Percentiles rank a stretch among this genome's conserved stretches.
These are phyloP conservation scores for Rachicladosporium sp. DNA, from an alignment of 2,329 filamentous ascomycete species.

Conservation along the genomic window DNA sequence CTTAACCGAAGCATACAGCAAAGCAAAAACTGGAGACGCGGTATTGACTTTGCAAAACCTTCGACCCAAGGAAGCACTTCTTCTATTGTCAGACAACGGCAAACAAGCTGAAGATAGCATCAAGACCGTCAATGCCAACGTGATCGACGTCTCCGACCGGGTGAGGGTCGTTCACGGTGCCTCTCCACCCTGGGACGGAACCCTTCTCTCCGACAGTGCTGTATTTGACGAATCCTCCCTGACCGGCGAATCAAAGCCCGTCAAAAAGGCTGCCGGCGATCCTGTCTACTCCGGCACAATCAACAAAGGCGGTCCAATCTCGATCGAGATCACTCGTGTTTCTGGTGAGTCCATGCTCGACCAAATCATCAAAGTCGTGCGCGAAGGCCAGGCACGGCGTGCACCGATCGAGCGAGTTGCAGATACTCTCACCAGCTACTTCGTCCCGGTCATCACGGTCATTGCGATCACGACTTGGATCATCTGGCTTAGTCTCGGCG, in stretches of 20 bases:
- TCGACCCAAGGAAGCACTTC: constrained; percentile 60
- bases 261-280: constrained; percentile 52
- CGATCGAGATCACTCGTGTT: constrained; percentile 50
- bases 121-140: constrained; percentile 42
- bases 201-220: constrained; percentile 43
- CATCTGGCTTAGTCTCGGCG: constrained; percentile 55
- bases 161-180: constrained; percentile 66
- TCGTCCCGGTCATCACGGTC: constrained; percentile 59
- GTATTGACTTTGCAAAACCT: constrained; percentile 70
- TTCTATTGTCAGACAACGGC: constrained; percentile 34
- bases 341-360: constrained; percentile 65
- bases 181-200: constrained; percentile 74
- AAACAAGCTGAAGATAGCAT: constrained; percentile 20
- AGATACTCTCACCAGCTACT: constrained; percentile 60
- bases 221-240: constrained; percentile 84
- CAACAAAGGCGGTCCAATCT: constrained; percentile 54
- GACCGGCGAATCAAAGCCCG: constrained; percentile 62
- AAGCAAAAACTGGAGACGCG: constrained; percentile 78
- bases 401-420: constrained; percentile 66
- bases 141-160: constrained; percentile 42
- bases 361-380: constrained; percentile 63
- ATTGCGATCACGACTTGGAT: constrained; percentile 60
- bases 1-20: constrained; percentile 80
- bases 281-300: constrained; percentile 62
- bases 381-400: constrained; percentile 62